Conservation (phyloP, 2,329 filamentous ascomycete species). For the Leptographium radiaticola region DNA sequence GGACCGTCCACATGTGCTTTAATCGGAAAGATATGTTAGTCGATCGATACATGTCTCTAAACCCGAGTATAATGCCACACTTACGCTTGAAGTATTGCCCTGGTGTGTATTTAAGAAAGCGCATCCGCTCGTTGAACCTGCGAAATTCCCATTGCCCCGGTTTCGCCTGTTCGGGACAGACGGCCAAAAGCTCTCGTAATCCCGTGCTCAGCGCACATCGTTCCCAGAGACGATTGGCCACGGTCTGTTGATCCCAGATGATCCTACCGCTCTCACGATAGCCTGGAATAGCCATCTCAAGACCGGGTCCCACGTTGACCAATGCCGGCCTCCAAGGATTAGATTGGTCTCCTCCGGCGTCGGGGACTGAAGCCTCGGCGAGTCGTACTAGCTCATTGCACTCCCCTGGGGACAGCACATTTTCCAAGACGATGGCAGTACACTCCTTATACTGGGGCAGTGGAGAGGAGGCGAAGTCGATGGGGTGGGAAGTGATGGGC, state of each 20-base stretch:
- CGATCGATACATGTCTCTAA: neutral
- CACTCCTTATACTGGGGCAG: conserved; percentile 38
- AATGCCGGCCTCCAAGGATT: conserved; percentile 52
- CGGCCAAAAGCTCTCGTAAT: conserved; percentile 25
- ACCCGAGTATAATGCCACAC: conserved; percentile 9
- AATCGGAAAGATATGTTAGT: neutral
- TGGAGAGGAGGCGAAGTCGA: conserved; percentile 39
- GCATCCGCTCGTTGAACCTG: conserved; percentile 57
- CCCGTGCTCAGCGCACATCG: conserved; percentile 35
- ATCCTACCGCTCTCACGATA: conserved; percentile 63
- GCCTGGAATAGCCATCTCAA: conserved; percentile 41
- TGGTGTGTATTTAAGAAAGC: conserved; percentile 59
- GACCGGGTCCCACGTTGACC: conserved; percentile 51
- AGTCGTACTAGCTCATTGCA: conserved; percentile 40
- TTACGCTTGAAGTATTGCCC: conserved; percentile 59
- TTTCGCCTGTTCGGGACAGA: conserved; percentile 15
- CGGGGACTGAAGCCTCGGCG: conserved; percentile 37
- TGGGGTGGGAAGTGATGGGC: conserved; percentile 30
- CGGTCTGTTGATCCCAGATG: conserved; percentile 53
- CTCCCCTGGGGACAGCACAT: conserved; percentile 49
- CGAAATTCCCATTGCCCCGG: conserved; percentile 27
- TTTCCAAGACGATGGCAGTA: conserved; percentile 51
- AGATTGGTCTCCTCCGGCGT: conserved; percentile 13
- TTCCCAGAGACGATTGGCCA: conserved; percentile 51
- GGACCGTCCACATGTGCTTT: conserved; percentile 53